A percentile compares a stretch with the other conserved stretches of the same genome.
These are phyloP conservation scores for Pulveroboletus sp. DNA, from an alignment of 768 basidiomycete species.

Conservation along the genomic window DNA sequence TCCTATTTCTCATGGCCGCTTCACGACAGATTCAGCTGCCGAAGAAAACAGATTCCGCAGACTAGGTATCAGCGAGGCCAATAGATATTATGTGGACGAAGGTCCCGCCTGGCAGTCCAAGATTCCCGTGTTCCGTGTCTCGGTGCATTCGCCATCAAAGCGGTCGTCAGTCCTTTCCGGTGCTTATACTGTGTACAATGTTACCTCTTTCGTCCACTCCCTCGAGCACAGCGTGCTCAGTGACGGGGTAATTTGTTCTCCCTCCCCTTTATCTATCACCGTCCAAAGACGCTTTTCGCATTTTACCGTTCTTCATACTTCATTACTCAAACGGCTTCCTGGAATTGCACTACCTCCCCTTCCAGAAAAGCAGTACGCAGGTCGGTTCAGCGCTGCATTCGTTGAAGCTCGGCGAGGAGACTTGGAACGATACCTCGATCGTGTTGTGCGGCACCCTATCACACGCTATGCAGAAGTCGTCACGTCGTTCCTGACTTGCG, in stretches of 20 bases:
- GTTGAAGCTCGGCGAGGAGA: slow-evolving; percentile 79
- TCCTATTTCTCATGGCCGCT: slow-evolving; percentile 24
- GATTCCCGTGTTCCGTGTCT: slow-evolving; percentile 64
- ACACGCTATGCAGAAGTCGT: slow-evolving; percentile 75
- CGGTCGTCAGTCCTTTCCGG: slow-evolving; percentile 60
- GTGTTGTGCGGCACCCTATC: slow-evolving; percentile 70
- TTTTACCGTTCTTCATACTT: slow-evolving; percentile 73
- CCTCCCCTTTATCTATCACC: slow-evolving; percentile 53
- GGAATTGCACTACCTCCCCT: slow-evolving; percentile 77
- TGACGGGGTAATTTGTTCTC: slow-evolving; percentile 19
- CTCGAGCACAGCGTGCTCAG: slow-evolving; percentile 16
- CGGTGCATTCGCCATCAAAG: slow-evolving; percentile 81
- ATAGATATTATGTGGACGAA: slow-evolving; percentile 65
- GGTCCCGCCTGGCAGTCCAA: slow-evolving; percentile 73
- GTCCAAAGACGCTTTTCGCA: slow-evolving; percentile 83
- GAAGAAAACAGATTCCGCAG: slow-evolving; percentile 38
- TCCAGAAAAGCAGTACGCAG: slow-evolving; percentile 82
- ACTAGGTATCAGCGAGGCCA: slow-evolving; percentile 51
- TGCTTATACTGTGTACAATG: slow-evolving; percentile 68
- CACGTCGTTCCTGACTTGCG: slow-evolving; percentile 74
- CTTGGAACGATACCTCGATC: slow-evolving; percentile 70
- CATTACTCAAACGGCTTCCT: slow-evolving; percentile 62
- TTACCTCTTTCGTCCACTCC: slow-evolving; percentile 49
- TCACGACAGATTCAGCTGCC: slow-evolving; percentile 35
- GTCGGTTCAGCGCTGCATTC: slow-evolving; percentile 75